Conservation (phyloP, 345 rosid genomes). For the Eutrema yunnanense region DNA sequence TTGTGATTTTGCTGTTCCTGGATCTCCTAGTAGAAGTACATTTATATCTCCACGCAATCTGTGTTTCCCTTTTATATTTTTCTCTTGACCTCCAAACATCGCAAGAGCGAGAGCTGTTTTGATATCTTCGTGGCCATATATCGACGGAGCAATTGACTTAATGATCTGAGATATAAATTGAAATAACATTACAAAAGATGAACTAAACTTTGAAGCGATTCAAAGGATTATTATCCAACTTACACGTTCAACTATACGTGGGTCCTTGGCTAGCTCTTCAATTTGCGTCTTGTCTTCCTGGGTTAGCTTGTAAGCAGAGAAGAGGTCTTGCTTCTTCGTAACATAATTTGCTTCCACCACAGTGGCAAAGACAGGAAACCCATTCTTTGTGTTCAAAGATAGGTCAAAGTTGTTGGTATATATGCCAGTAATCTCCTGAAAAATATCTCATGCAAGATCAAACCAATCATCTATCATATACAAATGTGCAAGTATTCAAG, state of each 20-base stretch:
- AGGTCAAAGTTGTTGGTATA: conserved; percentile 93
- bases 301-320: conserved; percentile 93
- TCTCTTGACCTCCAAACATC: conserved; percentile 99
- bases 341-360: conserved; percentile 92
- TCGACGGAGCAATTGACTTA: conserved; percentile 95
- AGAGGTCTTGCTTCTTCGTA: conserved; percentile 92
- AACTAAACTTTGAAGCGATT: not conserved
- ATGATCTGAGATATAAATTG: conserved; percentile 50
- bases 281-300: conserved; percentile 93
- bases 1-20: conserved; percentile 98
- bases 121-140: conserved; percentile 97
- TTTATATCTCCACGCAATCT: conserved; percentile 90
- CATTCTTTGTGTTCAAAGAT: conserved; percentile 92
- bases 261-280: conserved; percentile 82
- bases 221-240: conserved; percentile 16
- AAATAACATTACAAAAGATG: not conserved
- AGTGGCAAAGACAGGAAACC: conserved; percentile 97
- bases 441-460: not conserved
- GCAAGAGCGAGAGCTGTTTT: conserved; percentile 94
- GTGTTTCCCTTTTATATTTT: conserved; percentile 89
- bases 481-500: not conserved
- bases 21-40: conserved; percentile 90
- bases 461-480: not conserved
- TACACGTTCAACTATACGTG: conserved; percentile 90
- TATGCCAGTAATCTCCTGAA: conserved; percentile 91